These are phyloP conservation scores for Globisporangium acanthophoron DNA, from an alignment of 352 stramenopile species.

Conservation along the genomic window DNA sequence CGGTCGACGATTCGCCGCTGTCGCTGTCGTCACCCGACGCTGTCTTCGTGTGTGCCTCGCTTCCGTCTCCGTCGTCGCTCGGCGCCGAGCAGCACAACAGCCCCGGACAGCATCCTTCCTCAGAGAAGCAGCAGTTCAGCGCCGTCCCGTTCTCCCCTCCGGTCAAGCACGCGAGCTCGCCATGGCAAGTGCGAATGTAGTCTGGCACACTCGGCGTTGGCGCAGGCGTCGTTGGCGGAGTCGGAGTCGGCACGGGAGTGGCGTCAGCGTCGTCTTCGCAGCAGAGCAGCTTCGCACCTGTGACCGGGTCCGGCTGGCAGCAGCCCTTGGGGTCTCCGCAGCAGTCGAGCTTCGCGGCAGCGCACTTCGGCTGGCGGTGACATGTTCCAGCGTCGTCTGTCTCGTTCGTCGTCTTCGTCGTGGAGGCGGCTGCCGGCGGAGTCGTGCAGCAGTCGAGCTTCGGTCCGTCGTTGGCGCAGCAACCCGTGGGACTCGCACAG, in stretches of 20 bases:
- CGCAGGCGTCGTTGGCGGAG: no score
- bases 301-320: slow-evolving; percentile 18
- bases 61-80: slow-evolving; percentile 3
- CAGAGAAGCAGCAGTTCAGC: slow-evolving; percentile 24
- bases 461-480: slow-evolving; percentile 29
- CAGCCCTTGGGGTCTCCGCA: slow-evolving; percentile 19
- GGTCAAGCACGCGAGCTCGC: slow-evolving; percentile 17
- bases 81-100: slow-evolving; percentile 11
- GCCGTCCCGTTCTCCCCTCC: slow-evolving; percentile 17
- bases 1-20: slow-evolving; percentile 6
- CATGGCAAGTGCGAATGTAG: slow-evolving; percentile 10
- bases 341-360: slow-evolving; percentile 16
- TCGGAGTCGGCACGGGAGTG: not conserved
- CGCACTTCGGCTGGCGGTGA: slow-evolving; percentile 31
- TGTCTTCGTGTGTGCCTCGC: slow-evolving; percentile 1
- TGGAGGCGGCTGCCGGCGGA: slow-evolving; percentile 4
- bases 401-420: not conserved
- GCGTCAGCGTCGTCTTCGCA: slow-evolving; percentile 6
- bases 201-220: slow-evolving; percentile 2
- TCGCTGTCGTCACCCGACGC: slow-evolving; percentile 2
- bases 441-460: slow-evolving; percentile 35
- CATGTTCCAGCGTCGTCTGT: slow-evolving; percentile 12
- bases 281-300: slow-evolving; percentile 16
- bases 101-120: slow-evolving; percentile 19
- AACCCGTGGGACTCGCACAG: slow-evolving; percentile 32